Base-by-base conservation (phyloP, 306 rosid genomes). In the Inga leiocalycina region DNA sequence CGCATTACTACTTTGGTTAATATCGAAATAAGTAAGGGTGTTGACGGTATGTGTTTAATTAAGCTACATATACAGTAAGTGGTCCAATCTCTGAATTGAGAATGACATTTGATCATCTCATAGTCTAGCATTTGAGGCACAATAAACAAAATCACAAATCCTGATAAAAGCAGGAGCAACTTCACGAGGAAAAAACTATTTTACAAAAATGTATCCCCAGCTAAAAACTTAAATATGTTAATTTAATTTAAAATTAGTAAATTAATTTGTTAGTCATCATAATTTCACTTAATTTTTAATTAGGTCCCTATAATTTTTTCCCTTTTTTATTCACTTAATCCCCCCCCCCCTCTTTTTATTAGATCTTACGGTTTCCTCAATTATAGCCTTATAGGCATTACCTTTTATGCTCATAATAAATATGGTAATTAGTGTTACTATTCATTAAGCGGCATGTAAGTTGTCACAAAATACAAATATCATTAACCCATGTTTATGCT, bases 71-170 rank as follows among this genome's bases (percentile, higher is more conserved):
- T 35, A 67, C 20, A 34, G 2, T 27, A 64, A 64, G 30, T 64
- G 39, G 9, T 27, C 20, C 39, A 34, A 27, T 30, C 41, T 11
- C 19, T 10, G 44, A 67, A 15, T 16, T 67, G 12, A 67, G 13
- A 67, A 67, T 67, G 72, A 67, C 45, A 67, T 16, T 67, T 67
- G 6, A 34, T 51, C 57, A 51, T 16, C 57, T 17, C n/a, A 16
- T 41, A 41, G 44, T 41, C 44, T 41, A 45, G 27, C 52, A 20
- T 41, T 70, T 70, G 19, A 2, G 20, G 75, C 54, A 8, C 54
- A 44, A 71, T 44, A 71, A 22, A 70, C 74, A 71, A 70, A 39
- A 70, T 41, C 56, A 71, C 54, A 71, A 41, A 41, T 70, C 74
- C 32, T 41, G 6, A 35, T 16, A 37, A 35, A 67, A 67, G 14